These are phyloP conservation scores for Apiospora aurea DNA, from an alignment of 2,329 filamentous ascomycete species.

Conservation along the genomic window DNA sequence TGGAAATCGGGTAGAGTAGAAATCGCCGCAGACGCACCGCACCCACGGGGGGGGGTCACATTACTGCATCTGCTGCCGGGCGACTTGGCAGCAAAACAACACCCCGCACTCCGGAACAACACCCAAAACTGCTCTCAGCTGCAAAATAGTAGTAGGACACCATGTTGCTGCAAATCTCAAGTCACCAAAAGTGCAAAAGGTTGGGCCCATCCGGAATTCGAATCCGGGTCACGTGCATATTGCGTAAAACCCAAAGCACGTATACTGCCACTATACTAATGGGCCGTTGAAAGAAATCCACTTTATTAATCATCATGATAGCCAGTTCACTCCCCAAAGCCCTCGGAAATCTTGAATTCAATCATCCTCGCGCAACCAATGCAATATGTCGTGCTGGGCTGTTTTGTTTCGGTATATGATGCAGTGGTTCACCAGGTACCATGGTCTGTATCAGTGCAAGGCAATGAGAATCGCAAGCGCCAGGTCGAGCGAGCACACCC, in stretches of 20 bases:
- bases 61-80: neutral
- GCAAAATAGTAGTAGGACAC: neutral
- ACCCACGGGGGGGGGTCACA: neutral
- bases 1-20: neutral
- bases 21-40: neutral
- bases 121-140: neutral
- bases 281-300: neutral
- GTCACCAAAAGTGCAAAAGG: neutral
- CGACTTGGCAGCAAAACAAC: neutral
- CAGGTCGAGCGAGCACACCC: no score
- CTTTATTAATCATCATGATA: neutral
- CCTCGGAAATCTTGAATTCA: no score
- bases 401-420: no score
- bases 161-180: neutral
- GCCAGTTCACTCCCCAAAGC: no score
- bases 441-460: no score
- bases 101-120: no score
- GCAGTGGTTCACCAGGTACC: no score
- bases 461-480: no score
- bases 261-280: slow-evolving; percentile 25
- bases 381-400: no score
- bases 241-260: slow-evolving; percentile 21
- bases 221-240: slow-evolving; percentile 23
- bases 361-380: no score
- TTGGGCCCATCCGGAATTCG: slow-evolving; percentile 23